Evolutionary conservation across 441 rosid genomes (phyloP), one percentile per base, ranked within the genome.

Genomic region (Mallotus repandus): DNA sequence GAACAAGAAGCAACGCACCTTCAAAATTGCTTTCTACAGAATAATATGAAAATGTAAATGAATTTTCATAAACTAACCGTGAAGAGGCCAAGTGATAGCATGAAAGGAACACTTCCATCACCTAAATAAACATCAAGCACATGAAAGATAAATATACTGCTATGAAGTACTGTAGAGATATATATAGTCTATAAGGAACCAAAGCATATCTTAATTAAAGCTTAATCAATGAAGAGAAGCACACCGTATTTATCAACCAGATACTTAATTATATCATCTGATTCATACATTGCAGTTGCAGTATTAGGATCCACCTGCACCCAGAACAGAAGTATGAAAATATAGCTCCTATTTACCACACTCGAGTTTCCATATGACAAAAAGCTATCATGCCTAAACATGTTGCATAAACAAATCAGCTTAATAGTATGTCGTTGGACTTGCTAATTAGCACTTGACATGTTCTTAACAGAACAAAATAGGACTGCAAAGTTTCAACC

Each of bases 301-400:
- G 97, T 89, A 80, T 94, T 94, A 60, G 98, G 99, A 86, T 94
- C 99, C 58, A 94, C 94, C 97, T 94, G 89, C 80, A 83, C 45
- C 69, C 69, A 76, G 35, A 72, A 78, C 74, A 50, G 63, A 69
- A 66, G 9, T 19, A 65, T 21, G 35, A 61, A 80, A 68, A 52
- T 77, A 21, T 65, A 72, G 52, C 29, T 70, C 52, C 52, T 52
- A n/a, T 12, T 32, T 45, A 18, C 64, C 14, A 29, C 3, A 21
- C 68, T 25, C n/a, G 21, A 53, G 5, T 50, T 54, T 64, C 32
- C 32, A 64, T 16, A 57, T 49, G 6, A 53, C 8, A 13, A 4
- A 63, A 35, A 71, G 11, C 16, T 25, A 53, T 49, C 52, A 63
- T 8, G 41, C 13, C 22, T 52, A 35, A 50, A 50, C 8, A 13